Evolutionary conservation across 2,329 filamentous ascomycete species (phyloP).

Genomic region (Neocatenulostroma microsporum): DNA sequence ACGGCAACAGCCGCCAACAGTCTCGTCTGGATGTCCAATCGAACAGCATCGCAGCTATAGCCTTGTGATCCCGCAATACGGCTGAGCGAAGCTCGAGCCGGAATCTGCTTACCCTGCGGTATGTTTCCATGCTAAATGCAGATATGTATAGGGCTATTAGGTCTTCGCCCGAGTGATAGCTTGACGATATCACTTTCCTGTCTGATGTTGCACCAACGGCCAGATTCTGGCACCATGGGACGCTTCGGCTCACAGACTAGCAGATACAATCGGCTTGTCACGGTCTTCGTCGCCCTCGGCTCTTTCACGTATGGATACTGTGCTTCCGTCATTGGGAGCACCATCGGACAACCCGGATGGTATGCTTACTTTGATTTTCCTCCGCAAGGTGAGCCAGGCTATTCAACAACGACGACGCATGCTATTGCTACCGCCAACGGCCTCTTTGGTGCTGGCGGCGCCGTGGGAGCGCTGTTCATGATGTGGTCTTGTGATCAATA

Average conservation of each 20-base stretch:
- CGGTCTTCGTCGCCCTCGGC: constrained; percentile 22
- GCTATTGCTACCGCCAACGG: constrained; percentile 38
- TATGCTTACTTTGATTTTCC: constrained; percentile 34
- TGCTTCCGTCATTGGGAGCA: constrained; percentile 34
- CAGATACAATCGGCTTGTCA: neutral
- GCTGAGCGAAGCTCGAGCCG: too few relatives aligned
- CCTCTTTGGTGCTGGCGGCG: constrained; percentile 35
- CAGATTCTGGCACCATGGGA: neutral
- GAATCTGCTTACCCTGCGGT: too few relatives aligned
- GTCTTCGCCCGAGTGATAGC: too few relatives aligned
- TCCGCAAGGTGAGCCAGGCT: constrained; percentile 30
- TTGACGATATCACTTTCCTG: too few relatives aligned
- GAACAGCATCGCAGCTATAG: too few relatives aligned
- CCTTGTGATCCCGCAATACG: too few relatives aligned
- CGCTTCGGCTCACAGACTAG: constrained; percentile 1
- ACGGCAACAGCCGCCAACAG: too few relatives aligned
- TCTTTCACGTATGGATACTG: constrained; percentile 24
- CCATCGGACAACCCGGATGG: constrained; percentile 37
- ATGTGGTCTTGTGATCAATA: constrained; percentile 32
- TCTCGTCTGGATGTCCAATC: too few relatives aligned
- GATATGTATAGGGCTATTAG: too few relatives aligned
- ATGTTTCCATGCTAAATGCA: too few relatives aligned
- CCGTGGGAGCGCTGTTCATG: constrained; percentile 28
- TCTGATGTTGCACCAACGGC: neutral
- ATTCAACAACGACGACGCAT: constrained; percentile 35